A percentile compares a stretch with the other conserved stretches of the same genome.
Conservation (phyloP, 2,329 filamentous ascomycete genomes). For the Alternaria conjuncta region DNA sequence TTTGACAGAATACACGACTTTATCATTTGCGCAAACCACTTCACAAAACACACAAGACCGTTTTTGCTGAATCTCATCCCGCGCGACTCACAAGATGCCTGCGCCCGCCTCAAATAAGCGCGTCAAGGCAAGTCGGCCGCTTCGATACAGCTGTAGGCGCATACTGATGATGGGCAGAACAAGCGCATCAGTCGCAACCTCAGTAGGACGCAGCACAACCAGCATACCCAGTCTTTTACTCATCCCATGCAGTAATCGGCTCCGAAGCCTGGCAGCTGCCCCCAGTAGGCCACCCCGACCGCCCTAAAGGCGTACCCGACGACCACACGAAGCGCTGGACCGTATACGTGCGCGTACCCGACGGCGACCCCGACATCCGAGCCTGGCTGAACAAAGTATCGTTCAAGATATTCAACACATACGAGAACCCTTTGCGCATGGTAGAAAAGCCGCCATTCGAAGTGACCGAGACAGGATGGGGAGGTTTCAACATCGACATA, state of each 20-base stretch:
- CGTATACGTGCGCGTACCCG: constrained; percentile 89
- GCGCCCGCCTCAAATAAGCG: constrained; percentile 62
- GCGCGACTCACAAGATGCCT: constrained; percentile 52
- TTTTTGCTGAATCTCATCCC: too few relatives aligned
- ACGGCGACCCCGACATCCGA: constrained; percentile 82
- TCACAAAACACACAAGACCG: not conserved
- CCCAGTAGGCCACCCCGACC: constrained; percentile 69
- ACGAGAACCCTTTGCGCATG: constrained; percentile 84
- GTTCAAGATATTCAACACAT: constrained; percentile 98
- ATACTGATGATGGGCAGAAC: constrained; percentile 40
- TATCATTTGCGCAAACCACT: not conserved
- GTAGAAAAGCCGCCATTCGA: constrained; percentile 78
- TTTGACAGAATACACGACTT: not conserved
- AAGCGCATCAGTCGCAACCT: constrained; percentile 51
- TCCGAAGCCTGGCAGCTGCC: constrained; percentile 65
- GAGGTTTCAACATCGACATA: constrained; percentile 95
- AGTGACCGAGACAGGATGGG: constrained; percentile 94
- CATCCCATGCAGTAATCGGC: constrained; percentile 54
- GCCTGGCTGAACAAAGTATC: constrained; percentile 97
- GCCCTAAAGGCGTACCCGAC: constrained; percentile 72
- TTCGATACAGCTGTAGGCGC: not conserved
- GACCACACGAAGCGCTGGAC: constrained; percentile 98
- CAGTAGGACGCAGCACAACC: constrained; percentile 26
- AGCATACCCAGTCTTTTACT: constrained; percentile 14
- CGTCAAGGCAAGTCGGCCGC: constrained; percentile 47